Evolutionary conservation across 768 basidiomycete species (phyloP).

Genomic region (Amanita rimosa): DNA sequence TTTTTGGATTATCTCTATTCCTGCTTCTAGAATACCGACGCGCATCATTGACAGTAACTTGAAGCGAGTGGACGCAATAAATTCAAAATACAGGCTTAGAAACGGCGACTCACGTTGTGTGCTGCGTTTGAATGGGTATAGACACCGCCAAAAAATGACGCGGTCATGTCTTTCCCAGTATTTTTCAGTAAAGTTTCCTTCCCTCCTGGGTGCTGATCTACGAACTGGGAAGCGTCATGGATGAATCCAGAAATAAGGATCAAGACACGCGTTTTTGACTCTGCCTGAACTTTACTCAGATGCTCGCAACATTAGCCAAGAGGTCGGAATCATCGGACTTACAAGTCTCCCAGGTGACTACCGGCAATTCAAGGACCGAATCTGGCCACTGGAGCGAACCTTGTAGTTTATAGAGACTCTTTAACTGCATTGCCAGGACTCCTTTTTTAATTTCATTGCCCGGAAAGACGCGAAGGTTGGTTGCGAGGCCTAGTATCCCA

Average conservation of each 20-base stretch:
- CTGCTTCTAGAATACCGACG: conserved; percentile 17
- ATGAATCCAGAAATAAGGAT: conserved; percentile 79
- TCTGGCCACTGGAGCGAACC: conserved; percentile 55
- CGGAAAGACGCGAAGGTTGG: conserved; percentile 74
- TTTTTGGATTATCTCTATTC: conserved; percentile 12
- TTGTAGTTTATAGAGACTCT: conserved; percentile 53
- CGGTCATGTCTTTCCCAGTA: conserved; percentile 76
- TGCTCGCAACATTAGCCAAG: neutral
- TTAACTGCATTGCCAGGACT: conserved; percentile 73
- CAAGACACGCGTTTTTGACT: conserved; percentile 52
- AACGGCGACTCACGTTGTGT: conserved; percentile 43
- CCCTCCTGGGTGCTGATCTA: conserved; percentile 77
- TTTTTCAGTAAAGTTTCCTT: conserved; percentile 39
- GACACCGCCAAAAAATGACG: conserved; percentile 77
- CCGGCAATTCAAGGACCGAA: conserved; percentile 47
- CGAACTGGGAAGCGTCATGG: conserved; percentile 68
- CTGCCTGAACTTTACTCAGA: conserved; percentile 42
- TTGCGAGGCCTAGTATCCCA: conserved; percentile 57
- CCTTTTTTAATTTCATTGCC: conserved; percentile 84
- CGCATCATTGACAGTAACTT: conserved; percentile 52
- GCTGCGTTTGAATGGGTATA: conserved; percentile 80
- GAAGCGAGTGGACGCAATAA: conserved; percentile 1
- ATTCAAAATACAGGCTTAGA: neutral
- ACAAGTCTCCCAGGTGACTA: conserved; percentile 80
- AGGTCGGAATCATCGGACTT: conserved; percentile 17